Percentiles rank a stretch among this genome's conserved stretches.
Evolutionary conservation across 306 rosid species (phyloP).

Genomic region (Biancaea sappan): DNA sequence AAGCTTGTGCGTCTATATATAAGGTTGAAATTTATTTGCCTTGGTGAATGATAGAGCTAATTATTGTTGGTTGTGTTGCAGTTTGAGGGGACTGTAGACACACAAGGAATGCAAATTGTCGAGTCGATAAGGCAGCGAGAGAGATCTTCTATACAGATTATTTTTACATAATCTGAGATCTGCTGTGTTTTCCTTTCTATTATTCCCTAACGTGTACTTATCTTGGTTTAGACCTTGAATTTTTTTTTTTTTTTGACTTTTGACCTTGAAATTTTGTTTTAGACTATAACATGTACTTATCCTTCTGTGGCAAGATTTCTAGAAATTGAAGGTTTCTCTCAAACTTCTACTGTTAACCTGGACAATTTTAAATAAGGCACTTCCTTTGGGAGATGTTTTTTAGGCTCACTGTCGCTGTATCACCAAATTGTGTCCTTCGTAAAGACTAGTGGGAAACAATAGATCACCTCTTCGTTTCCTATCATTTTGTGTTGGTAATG

Average conservation of each 20-base stretch:
- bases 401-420: no score
- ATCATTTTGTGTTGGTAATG: no score
- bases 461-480: no score
- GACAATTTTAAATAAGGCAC: no score
- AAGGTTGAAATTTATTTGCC: not conserved
- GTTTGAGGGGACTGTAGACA: constrained; percentile 32
- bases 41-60: constrained; percentile 12
- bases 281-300: no score
- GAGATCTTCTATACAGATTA: constrained; percentile 19
- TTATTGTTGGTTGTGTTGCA: constrained; percentile 26
- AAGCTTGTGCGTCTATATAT: not conserved
- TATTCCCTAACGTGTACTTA: not conserved
- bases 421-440: no score
- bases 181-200: constrained; percentile 2
- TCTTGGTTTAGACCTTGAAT: not conserved
- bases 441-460: no score
- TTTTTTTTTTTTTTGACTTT: not conserved
- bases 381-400: no score
- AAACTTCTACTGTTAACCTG: no score
- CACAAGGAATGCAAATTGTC: constrained; percentile 29
- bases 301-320: no score
- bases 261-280: no score
- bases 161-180: constrained; percentile 18
- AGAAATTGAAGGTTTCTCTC: no score
- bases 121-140: constrained; percentile 28